Base-by-base conservation (phyloP, 495 filamentous ascomycete genomes). In the Paragyromitra xinjiangensis region DNA sequence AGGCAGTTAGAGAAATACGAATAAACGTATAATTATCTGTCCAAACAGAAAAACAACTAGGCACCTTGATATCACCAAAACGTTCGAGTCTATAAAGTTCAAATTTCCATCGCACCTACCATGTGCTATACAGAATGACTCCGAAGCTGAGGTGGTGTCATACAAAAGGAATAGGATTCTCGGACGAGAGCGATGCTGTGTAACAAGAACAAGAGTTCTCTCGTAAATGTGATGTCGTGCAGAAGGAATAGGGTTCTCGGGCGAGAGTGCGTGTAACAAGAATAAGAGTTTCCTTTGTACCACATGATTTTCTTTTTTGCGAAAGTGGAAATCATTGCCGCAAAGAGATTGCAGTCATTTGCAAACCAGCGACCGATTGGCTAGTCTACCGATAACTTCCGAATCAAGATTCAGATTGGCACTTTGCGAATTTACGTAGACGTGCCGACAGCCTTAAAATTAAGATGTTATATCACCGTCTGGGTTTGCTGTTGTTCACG, bases 211-310 rank as follows among this genome's bases (percentile, higher is more conserved):
- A 19, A 6, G 3, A 4, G 14, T 22, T 53, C 19, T 53, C 19
- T 4, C 6, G 26, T 37, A 16, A 61, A 61, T n/a, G 58, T 40
- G 58, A 29, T 62, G 59, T 62, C 59, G 42, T 63, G 16, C 6
- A 8, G 29, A 2, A 34, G 12, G 37, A 62, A 19, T 62, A 61
- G 29, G 29, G 26, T 39, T 61, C 56, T 61, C 56, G 56, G 29
- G 12, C 26, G 56, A 61, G 16, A 61, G 29, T 29, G 26, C 24
- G 56, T 56, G 56, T 59, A 59, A 59, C 56, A 37, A 19, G 29
- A 34, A 34, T 3, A 19, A 7, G 14, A 5, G 16, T 22, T 51
- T 53, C 16, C 7, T 34, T 37, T 39, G 29, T 37, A 16, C 50
- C 16, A 53, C 50, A 6, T n/a, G 16, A 19, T n/a, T 24, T 19